Base-by-base conservation (phyloP, 805 yeast genomes). In the Zygosaccharomyces pseudorouxii region DNA sequence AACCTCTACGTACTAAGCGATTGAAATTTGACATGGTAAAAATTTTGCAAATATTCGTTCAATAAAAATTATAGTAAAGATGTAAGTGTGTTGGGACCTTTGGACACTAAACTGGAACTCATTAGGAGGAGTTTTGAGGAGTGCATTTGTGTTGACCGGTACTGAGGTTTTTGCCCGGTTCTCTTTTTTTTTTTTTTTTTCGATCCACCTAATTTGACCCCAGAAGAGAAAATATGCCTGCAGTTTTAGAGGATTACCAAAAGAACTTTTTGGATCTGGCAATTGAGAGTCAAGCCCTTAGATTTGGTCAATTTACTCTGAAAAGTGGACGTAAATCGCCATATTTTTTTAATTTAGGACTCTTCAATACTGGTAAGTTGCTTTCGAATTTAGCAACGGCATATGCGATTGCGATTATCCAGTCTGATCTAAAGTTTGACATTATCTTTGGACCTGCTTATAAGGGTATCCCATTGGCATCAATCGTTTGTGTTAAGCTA, bases 361-460 rank as follows among this genome's bases (percentile, higher is more conserved):
- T 84, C 48, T 89, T 92, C 78, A 79, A 79, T 69, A 81, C 89
- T 6, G 97, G 96, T 33, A 78, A 78, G 55, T 76, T 85, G 50
- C 74, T 92, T 52, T 80, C 88, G n/a, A 80, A 82, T 36, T 74
- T 92, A 58, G 97, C 96, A 18, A 78, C 84, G 5, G 85, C 96
- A 5, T 93, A 90, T 64, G 98, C 99, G 27, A 77, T 79, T 50
- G 86, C 96, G 25, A 92, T 92, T 56, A 82, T 90, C 57, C 81
- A 78, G 42, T 78, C 92, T 0, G 92, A 85, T 5, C 63, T 92
- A 44, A 84, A 89, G 65, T 90, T 92, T 59, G 98, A 92, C 62
- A 82, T 93, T 38, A 72, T 92, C 47, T 92, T 92, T 63, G 99
- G 99, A 6, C 99, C 99, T 9, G 99, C 99, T 25, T 92, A 92